A percentile compares a stretch with the other conserved stretches of the same genome.
These are phyloP conservation scores for Penicillium bovifimosum DNA, from an alignment of 495 filamentous ascomycete genomes.

Conservation along the genomic window DNA sequence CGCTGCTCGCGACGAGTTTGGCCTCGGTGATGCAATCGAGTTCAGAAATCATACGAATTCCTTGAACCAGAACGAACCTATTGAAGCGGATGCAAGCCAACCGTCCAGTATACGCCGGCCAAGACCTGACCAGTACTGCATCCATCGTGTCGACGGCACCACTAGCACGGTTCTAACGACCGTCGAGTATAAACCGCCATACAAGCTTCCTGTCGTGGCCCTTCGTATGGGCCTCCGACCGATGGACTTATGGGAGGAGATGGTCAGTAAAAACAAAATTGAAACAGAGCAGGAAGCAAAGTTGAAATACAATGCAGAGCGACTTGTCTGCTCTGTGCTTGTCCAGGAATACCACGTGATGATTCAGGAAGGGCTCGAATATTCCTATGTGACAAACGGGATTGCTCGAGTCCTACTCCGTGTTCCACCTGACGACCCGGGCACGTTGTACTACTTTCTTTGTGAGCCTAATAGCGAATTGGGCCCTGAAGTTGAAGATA, in stretches of 20 bases:
- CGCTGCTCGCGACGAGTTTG: slow-evolving; percentile 23
- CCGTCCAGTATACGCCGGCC: neutral
- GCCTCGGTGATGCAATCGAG: slow-evolving; percentile 20
- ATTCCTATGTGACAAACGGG: too few relatives aligned
- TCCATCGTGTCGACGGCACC: slow-evolving; percentile 17
- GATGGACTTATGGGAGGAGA: slow-evolving; percentile 17
- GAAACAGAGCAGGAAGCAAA: slow-evolving; percentile 15
- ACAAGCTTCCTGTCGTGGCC: slow-evolving; percentile 29
- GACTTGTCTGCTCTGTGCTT: too few relatives aligned
- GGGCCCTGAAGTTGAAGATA: too few relatives aligned
- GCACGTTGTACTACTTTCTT: too few relatives aligned
- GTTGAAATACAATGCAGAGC: too few relatives aligned
- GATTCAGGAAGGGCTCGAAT: too few relatives aligned
- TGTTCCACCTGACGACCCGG: too few relatives aligned
- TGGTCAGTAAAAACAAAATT: slow-evolving; percentile 16
- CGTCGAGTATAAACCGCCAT: slow-evolving; percentile 33
- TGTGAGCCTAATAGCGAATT: too few relatives aligned
- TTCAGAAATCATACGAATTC: slow-evolving; percentile 24
- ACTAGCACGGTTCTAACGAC: slow-evolving; percentile 21
- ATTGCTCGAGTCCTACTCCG: too few relatives aligned
- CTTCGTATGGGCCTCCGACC: slow-evolving; percentile 24
- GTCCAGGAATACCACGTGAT: too few relatives aligned
- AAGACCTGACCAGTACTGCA: slow-evolving; percentile 19
- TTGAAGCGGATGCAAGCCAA: neutral
- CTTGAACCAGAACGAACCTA: slow-evolving; percentile 4